These are phyloP conservation scores for Iris pallida DNA, from an alignment of 116 monocot genomes.

Conservation along the genomic window DNA sequence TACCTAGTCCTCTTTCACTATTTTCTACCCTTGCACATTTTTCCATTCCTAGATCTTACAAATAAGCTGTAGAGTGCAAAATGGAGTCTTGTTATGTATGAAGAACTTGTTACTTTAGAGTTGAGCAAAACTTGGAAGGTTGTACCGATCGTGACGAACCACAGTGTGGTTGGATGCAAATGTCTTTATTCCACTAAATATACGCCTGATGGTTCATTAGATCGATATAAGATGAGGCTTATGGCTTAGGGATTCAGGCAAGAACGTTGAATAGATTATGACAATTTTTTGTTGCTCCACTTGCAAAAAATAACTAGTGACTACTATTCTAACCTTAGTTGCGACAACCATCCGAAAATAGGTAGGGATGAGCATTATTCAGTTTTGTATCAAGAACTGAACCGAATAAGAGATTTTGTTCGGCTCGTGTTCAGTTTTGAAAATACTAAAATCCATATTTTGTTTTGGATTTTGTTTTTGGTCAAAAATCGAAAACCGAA, in stretches of 20 bases:
- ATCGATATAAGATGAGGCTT: neutral
- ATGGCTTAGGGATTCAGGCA: neutral
- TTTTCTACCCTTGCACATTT: neutral
- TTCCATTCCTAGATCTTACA: constrained; percentile 3
- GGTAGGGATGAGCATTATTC: too few relatives aligned
- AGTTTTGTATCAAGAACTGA: too few relatives aligned
- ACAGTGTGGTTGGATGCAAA: neutral
- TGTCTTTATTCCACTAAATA: neutral
- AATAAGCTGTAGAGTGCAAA: neutral
- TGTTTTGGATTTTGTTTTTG: too few relatives aligned
- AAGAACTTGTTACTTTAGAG: neutral
- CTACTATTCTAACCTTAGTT: constrained; percentile 1
- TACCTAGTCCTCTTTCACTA: neutral
- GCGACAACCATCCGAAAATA: neutral
- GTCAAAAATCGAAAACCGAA: too few relatives aligned
- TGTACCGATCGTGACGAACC: neutral
- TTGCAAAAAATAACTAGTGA: neutral
- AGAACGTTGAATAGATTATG: neutral
- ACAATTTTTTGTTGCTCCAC: neutral
- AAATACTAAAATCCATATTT: too few relatives aligned
- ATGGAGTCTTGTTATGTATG: neutral
- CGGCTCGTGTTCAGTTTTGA: too few relatives aligned
- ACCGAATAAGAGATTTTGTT: too few relatives aligned
- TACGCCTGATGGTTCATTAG: neutral
- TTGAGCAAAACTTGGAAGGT: neutral